Conservation (phyloP, 2,329 filamentous ascomycete genomes). For the Chaetomiaceae sp. region DNA sequence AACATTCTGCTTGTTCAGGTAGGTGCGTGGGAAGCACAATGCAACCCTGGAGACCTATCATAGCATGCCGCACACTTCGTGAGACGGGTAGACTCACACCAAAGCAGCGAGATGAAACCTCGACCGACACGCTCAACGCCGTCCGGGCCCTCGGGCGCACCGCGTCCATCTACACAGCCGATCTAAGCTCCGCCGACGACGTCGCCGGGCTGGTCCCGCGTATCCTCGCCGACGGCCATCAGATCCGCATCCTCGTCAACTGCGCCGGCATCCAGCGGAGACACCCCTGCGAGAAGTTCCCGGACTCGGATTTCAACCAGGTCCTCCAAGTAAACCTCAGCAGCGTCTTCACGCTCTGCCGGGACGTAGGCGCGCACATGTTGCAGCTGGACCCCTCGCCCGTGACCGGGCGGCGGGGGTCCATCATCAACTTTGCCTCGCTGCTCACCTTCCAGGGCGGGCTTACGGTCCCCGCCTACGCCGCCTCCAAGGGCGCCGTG, state of each 20-base stretch:
- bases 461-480: conserved; percentile 82
- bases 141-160: conserved; percentile 64
- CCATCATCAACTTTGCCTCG: conserved; percentile 80
- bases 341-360: conserved; percentile 72
- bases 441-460: conserved; percentile 83
- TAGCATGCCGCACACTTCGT: neutral
- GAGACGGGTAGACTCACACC: neutral
- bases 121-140: conserved; percentile 52
- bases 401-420: conserved; percentile 55
- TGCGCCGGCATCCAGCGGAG: conserved; percentile 82
- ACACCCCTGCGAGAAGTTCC: conserved; percentile 71
- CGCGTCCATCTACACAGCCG: conserved; percentile 63
- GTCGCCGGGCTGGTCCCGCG: conserved; percentile 58
- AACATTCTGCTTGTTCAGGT: conserved; percentile 54
- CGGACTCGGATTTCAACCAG: conserved; percentile 70
- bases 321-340: conserved; percentile 81
- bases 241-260: conserved; percentile 76
- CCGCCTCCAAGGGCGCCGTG: conserved; percentile 79
- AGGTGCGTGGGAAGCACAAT: conserved; percentile 37
- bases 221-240: conserved; percentile 57
- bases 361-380: conserved; percentile 77
- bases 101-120: conserved; percentile 33
- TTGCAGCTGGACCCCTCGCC: conserved; percentile 50
- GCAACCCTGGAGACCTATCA: no score
- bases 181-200: conserved; percentile 58